Base-by-base conservation (phyloP, 176 grass and related monocot genomes). In the Musa troglodytarum region DNA sequence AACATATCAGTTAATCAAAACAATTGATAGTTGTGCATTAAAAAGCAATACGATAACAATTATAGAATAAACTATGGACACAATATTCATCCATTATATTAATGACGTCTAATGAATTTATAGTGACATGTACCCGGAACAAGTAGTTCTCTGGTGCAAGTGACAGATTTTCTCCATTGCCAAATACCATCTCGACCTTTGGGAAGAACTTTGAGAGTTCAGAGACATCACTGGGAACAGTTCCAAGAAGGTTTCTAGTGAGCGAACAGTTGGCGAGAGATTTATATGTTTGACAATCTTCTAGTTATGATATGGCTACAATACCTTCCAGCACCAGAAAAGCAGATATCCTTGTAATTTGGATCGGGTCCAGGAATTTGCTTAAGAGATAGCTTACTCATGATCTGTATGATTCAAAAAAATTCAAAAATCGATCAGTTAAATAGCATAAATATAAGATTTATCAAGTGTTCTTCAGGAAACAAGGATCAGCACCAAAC, bases 91-190 rank as follows among this genome's bases (percentile, higher is more conserved):
- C 14, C 8, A 11, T 28, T 67, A 67, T 16, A 34, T 68, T 17
- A 61, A 61, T 10, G 57, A 68, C 11, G 14, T 49, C 50, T 49
- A 14, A 50, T 51, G 11, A 71, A 71, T 43, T 14, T 14, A 28
- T 8, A 26, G 28, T 16, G 7, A 17, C 7, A 56, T 17, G 25
- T 87, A 98, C 95, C 90, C 83, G 85, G 78, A 94, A 99, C 74
- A 99, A 88, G 83, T 94, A 99, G 81, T 99, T 99, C 86, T 99
- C 95, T 76, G 95, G 96, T 84, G 96, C 84, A 79, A 99, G 88
- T 52, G 85, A 87, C 34, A 99, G 83, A 78, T 95, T 99, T 81
- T 92, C 84, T 84, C 91, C 91, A 87, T 99, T 88, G 79, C 84
- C 85, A 91, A 99, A 95, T 71, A 92, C 91, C 88, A 99, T 99